phyloP scores from a whole-genome alignment of 106 monocot species.

The Dendrobium officinale region DNA sequence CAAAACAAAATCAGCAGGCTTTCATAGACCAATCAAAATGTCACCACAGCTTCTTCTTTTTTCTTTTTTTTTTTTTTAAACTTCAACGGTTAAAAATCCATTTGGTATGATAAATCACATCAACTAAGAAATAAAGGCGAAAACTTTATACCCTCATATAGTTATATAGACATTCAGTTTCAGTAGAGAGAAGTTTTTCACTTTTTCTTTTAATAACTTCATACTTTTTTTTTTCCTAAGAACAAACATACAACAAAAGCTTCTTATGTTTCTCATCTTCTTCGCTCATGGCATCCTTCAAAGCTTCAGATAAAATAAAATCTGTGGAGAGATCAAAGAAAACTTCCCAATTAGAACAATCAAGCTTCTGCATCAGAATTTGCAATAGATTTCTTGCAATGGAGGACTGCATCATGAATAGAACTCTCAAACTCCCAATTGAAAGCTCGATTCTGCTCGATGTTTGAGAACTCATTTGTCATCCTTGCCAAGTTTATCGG shows the following conservation, averaged over 20 bases:
- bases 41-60: background rate
- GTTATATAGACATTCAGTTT: no score
- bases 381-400: conserved; percentile 42
- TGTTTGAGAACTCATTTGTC: background rate
- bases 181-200: no score
- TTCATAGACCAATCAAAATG: no score
- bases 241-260: background rate
- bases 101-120: background rate
- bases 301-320: background rate
- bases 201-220: no score
- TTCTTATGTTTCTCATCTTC: background rate
- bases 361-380: background rate
- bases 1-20: no score
- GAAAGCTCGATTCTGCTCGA: conserved; percentile 5
- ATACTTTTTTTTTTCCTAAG: background rate
- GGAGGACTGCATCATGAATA: conserved; percentile 48
- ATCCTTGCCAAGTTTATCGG: background rate
- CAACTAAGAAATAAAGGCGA: no score
- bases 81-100: background rate
- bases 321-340: background rate
- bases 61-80: background rate
- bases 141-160: no score
- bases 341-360: background rate
- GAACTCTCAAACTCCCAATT: conserved; percentile 23
- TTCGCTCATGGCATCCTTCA: no score